Evolutionary conservation across 176 grass and related monocot species (phyloP).

Genomic region (Ampelocalamus luodianensis): DNA sequence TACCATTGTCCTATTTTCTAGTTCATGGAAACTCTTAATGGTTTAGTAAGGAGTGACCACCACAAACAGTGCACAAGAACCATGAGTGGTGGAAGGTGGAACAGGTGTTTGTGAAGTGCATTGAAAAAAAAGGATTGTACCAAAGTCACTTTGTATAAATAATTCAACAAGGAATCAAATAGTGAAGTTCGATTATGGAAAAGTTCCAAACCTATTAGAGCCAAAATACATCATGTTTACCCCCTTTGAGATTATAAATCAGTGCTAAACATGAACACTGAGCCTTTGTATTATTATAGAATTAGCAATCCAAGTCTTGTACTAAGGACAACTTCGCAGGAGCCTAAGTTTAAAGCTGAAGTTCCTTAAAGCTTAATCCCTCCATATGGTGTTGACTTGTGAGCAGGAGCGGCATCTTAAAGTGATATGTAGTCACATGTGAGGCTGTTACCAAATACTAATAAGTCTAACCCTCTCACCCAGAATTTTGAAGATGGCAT

Average conservation of each 20-base stretch:
- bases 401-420: background rate
- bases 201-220: background rate
- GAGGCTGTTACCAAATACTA: background rate
- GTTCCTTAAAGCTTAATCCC: background rate
- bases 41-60: background rate
- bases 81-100: background rate
- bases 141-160: background rate
- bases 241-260: background rate
- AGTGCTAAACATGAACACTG: background rate
- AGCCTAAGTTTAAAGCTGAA: background rate
- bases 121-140: too few relatives aligned
- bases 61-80: background rate
- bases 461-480: background rate
- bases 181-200: background rate
- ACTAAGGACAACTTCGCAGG: background rate
- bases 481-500: background rate
- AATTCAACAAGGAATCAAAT: background rate
- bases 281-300: background rate
- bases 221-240: background rate
- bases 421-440: background rate
- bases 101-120: background rate
- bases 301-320: too few relatives aligned
- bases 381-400: background rate
- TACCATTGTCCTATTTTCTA: background rate
- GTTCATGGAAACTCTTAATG: conserved; percentile 8